Evolutionary conservation across 176 grass and related monocot genomes (phyloP).

Genomic region (Aegilops umbellulata): DNA sequence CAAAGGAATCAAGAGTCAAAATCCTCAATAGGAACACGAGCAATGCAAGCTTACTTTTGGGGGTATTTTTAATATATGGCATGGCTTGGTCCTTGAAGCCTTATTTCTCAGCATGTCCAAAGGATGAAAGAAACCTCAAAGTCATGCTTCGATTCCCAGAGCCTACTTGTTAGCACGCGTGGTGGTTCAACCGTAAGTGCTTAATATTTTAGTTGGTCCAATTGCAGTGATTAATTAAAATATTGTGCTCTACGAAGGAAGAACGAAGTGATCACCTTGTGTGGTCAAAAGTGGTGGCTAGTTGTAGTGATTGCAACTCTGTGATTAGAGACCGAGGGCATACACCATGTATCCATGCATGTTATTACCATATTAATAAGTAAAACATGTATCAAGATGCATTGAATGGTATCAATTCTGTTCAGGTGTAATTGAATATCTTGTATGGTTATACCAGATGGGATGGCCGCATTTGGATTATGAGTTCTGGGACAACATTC

Average conservation of each 20-base stretch:
- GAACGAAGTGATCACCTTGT: background rate
- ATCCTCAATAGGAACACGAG: background rate
- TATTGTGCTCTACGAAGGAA: background rate
- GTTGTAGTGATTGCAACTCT: background rate
- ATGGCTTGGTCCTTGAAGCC: background rate
- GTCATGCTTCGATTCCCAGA: background rate
- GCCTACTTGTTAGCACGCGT: background rate
- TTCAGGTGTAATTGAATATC: background rate
- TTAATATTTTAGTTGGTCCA: background rate
- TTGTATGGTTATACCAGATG: background rate
- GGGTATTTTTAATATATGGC: background rate
- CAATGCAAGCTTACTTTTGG: background rate
- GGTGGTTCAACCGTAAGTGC: background rate
- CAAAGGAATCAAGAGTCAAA: background rate
- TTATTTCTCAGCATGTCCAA: background rate
- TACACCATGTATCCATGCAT: background rate
- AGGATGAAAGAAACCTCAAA: background rate
- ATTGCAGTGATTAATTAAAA: background rate
- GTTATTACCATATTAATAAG: background rate
- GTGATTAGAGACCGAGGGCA: background rate
- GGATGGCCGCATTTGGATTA: background rate
- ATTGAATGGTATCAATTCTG: background rate
- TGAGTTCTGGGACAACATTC: background rate
- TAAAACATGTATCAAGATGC: background rate
- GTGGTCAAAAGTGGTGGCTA: background rate